Evolutionary conservation across 192 early-diverging fungal genomes (phyloP).

Genomic region (Phycomyces nitens): DNA sequence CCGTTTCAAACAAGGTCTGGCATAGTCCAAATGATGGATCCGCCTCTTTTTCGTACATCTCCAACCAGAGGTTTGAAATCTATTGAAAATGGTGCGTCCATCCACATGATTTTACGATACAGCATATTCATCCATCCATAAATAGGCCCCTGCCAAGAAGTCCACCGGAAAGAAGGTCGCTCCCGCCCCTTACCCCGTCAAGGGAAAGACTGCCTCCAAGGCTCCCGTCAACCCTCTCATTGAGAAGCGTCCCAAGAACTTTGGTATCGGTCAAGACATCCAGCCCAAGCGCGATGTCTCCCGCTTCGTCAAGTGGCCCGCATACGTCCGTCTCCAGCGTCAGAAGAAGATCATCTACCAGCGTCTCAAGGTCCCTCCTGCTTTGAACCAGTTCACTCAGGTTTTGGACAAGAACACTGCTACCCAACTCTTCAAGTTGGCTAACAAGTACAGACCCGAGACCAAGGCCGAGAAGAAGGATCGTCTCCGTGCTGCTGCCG

Average conservation of each 20-base stretch:
- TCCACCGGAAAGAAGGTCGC: slow-evolving; percentile 83
- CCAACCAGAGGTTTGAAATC: background rate
- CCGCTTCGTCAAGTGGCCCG: slow-evolving; percentile 97
- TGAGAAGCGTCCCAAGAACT: slow-evolving; percentile 90
- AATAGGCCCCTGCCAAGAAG: slow-evolving; percentile 42
- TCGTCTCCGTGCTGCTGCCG: slow-evolving; percentile 86
- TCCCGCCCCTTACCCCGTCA: slow-evolving; percentile 72
- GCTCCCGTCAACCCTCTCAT: slow-evolving; percentile 78
- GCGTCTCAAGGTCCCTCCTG: slow-evolving; percentile 98
- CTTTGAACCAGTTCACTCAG: slow-evolving; percentile 99
- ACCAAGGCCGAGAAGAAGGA: slow-evolving; percentile 92
- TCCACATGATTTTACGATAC: background rate
- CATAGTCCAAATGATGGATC: background rate
- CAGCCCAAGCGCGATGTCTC: slow-evolving; percentile 90
- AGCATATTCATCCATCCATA: background rate
- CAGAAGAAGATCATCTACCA: slow-evolving; percentile 93
- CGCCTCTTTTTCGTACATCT: slow-evolving; percentile 1
- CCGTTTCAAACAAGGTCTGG: too few relatives aligned
- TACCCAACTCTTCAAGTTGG: slow-evolving; percentile 94
- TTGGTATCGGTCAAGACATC: slow-evolving; percentile 92
- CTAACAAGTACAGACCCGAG: slow-evolving; percentile 98
- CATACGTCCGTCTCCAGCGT: slow-evolving; percentile 97
- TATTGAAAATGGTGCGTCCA: background rate
- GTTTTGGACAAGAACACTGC: slow-evolving; percentile 97
- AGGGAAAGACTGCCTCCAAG: slow-evolving; percentile 66